Evolutionary conservation across 192 early-diverging fungal genomes (phyloP).

Genomic region (Backusella psychrophila): DNA sequence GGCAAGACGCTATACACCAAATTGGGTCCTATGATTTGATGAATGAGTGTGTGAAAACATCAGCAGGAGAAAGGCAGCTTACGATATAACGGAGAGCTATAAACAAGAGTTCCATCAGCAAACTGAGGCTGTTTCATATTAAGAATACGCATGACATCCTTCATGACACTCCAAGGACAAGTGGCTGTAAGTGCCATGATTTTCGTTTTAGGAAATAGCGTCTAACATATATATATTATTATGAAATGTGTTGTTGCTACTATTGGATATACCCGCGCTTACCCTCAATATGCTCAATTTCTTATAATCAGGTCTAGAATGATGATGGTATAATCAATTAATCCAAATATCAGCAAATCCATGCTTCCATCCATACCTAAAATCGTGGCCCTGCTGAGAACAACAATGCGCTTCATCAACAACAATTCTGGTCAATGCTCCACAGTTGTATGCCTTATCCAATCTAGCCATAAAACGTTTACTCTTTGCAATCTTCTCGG

Average conservation of each 20-base stretch:
- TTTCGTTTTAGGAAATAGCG: slow-evolving; percentile 57
- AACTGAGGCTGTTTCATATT: slow-evolving; percentile 35
- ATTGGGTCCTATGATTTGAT: slow-evolving; percentile 40
- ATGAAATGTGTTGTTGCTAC: background rate
- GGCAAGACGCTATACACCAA: slow-evolving; percentile 59
- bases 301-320: slow-evolving; percentile 33
- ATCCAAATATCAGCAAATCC: background rate
- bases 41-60: background rate
- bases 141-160: slow-evolving; percentile 52
- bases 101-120: background rate
- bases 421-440: slow-evolving; percentile 77
- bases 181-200: slow-evolving; percentile 84
- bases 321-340: background rate
- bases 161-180: slow-evolving; percentile 52
- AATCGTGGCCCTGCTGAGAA: slow-evolving; percentile 97
- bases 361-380: slow-evolving; percentile 49
- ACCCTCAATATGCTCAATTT: slow-evolving; percentile 27
- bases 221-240: background rate
- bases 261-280: background rate
- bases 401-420: slow-evolving; percentile 98
- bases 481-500: slow-evolving; percentile 83
- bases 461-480: slow-evolving; percentile 52
- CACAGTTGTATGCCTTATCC: slow-evolving; percentile 54
- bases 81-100: slow-evolving; percentile 16
- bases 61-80: background rate